Base-by-base conservation (phyloP, 257 asterid genomes). In the Solanum medicagineum region DNA sequence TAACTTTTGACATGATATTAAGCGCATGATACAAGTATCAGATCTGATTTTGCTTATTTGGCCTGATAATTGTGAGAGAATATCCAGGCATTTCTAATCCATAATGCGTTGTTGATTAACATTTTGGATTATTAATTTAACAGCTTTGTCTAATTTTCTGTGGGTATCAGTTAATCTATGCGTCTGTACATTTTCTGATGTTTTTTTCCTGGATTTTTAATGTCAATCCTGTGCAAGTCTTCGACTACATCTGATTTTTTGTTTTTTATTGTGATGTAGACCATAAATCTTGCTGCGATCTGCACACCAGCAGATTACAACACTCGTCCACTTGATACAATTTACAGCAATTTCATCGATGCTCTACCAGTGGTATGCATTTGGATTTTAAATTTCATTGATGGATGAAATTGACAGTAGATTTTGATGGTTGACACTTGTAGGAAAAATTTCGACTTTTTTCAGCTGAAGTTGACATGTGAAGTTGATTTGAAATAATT, bases 281-380 rank as follows among this genome's bases (percentile, higher is more conserved):
- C 91, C 19, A 81, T 95, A 87, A 95, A 95, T 88, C 98, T 95
- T 86, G 98, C 98, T 49, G 98, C 98, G 89, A 94, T 95, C 87
- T 95, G 98, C 87, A 95, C 98, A 63, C 98, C 98, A 85, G 98
- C 98, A 8, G 98, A 95, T 87, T 95, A 95, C 89, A 95, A 95
- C 75, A 95, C 97, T 1, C 95, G 98, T 53, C 98, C 98, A 1
- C 95, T 95, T 20, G 98, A 95, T 88, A 95, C 98, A 20, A 95
- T 95, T 83, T 94, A 93, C 92, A 95, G 98, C 96, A 95, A 95
- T 86, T 95, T 95, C 89, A 91, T 91, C 26, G 98, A 95, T 89
- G 98, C 98, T 74, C 92, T 95, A 81, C 98, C 98, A 0, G 97
- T 95, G 93, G 98, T 95, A 88, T 80, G 92, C 66, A 16, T 84